Percentiles rank a stretch among this genome's conserved stretches.
These are phyloP conservation scores for Paraphaeosphaeria sporulosa DNA, from an alignment of 2,329 filamentous ascomycete genomes.

Conservation along the genomic window DNA sequence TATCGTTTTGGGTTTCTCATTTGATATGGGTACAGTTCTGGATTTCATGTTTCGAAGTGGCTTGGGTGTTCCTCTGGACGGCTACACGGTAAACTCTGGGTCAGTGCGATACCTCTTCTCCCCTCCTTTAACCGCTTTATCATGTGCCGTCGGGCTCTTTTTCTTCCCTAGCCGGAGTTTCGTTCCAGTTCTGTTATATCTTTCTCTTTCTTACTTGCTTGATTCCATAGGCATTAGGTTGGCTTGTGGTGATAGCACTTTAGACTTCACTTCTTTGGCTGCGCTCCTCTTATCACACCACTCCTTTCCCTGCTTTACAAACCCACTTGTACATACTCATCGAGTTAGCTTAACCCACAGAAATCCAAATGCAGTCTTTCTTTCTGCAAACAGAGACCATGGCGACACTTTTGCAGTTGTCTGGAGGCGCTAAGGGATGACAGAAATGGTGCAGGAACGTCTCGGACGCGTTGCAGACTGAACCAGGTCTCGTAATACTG, in stretches of 20 bases:
- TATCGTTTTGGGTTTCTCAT: not conserved
- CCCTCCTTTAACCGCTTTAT: not conserved
- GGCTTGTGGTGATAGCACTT: not conserved
- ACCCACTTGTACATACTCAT: slow-evolving; percentile 1
- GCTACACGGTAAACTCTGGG: not conserved
- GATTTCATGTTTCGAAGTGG: not conserved
- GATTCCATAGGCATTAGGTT: not conserved
- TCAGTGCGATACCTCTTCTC: not conserved
- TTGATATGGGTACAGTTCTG: not conserved
- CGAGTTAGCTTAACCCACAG: not conserved
- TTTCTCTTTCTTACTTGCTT: not conserved
- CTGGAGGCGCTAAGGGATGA: not conserved
- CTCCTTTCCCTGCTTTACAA: slow-evolving; percentile 1
- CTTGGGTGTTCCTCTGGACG: not conserved
- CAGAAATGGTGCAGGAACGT: too few relatives aligned
- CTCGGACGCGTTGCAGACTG: not conserved
- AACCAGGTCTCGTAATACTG: not conserved
- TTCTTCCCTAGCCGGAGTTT: not conserved
- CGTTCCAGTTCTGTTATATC: not conserved
- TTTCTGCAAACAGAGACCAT: not conserved
- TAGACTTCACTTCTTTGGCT: slow-evolving; percentile 7
- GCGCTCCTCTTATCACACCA: not conserved
- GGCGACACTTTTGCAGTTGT: not conserved
- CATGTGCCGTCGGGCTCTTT: not conserved
- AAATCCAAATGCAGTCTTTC: not conserved